Conservation (phyloP, 2,329 filamentous ascomycete species). For the Rhynchosporium secalis region DNA sequence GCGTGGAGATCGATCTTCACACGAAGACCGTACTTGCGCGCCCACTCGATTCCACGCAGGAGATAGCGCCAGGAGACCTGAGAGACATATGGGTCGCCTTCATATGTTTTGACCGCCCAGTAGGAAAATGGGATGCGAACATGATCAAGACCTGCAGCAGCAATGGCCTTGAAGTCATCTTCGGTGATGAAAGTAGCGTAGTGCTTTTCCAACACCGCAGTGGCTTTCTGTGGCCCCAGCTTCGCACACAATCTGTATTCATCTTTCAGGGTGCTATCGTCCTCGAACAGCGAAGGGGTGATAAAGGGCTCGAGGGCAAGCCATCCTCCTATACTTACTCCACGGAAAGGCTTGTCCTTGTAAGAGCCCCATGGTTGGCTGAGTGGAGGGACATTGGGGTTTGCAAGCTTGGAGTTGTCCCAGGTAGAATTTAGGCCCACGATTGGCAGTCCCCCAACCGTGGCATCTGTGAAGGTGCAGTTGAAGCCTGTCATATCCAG, state of each 20-base stretch:
- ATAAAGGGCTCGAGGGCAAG: constrained; percentile 93
- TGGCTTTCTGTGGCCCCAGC: constrained; percentile 65
- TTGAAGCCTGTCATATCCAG: constrained; percentile 89
- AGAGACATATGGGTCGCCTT: constrained; percentile 81
- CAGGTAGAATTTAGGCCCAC: constrained; percentile 86
- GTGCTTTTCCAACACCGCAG: constrained; percentile 76
- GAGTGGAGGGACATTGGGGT: constrained; percentile 75
- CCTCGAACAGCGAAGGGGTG: constrained; percentile 84
- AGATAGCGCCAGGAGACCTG: constrained; percentile 92
- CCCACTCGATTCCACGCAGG: constrained; percentile 88
- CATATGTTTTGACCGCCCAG: constrained; percentile 87
- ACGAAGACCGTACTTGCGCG: constrained; percentile 84
- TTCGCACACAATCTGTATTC: constrained; percentile 78
- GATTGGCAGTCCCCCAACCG: constrained; percentile 78
- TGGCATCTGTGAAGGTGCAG: constrained; percentile 82
- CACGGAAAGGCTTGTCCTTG: constrained; percentile 73
- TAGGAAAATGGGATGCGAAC: constrained; percentile 96
- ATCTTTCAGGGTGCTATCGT: constrained; percentile 58
- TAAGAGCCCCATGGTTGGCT: constrained; percentile 76
- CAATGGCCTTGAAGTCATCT: constrained; percentile 79
- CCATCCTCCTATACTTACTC: constrained; percentile 94
- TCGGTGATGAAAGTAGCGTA: constrained; percentile 88
- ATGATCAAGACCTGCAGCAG: constrained; percentile 86
- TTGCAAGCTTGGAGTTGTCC: constrained; percentile 79
- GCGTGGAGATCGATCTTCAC: constrained; percentile 92